Conservation (phyloP, 176 grass and related monocot species). For the Ensete ventricosum region DNA sequence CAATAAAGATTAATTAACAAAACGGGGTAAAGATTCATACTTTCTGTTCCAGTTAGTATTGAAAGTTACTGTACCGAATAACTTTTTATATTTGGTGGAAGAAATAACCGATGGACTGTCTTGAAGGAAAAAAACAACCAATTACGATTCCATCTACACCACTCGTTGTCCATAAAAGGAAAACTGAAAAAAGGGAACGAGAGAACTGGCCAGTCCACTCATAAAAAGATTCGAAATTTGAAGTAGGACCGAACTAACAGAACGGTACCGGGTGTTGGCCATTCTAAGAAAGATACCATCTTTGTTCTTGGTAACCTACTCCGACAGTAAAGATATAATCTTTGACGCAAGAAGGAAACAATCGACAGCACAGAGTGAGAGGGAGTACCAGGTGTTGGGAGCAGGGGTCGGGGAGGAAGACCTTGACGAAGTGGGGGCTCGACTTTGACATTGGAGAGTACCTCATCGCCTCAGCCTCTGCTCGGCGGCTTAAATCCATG, state of each 20-base stretch:
- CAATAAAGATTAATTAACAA: neutral
- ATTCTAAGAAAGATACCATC: no score
- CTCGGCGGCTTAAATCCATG: neutral
- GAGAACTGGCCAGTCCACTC: neutral
- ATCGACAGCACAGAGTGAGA: neutral
- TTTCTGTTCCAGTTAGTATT: neutral
- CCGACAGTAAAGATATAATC: neutral
- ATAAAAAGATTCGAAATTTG: neutral
- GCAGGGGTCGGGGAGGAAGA: slow-evolving; percentile 28
- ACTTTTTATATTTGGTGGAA: neutral
- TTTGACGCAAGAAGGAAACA: slow-evolving; percentile 1
- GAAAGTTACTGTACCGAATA: neutral
- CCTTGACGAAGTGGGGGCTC: slow-evolving; percentile 34
- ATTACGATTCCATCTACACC: neutral
- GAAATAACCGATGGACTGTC: neutral
- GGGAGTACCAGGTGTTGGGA: slow-evolving; percentile 28
- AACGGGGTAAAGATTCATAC: neutral
- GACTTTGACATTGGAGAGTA: neutral
- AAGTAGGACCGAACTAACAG: neutral
- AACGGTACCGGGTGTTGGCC: no score
- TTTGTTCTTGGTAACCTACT: neutral
- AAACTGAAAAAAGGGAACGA: neutral
- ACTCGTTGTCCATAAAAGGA: neutral
- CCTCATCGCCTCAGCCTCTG: neutral
- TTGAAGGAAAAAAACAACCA: neutral